Conservation (phyloP, 805 yeast species). For the Pichia californica region DNA sequence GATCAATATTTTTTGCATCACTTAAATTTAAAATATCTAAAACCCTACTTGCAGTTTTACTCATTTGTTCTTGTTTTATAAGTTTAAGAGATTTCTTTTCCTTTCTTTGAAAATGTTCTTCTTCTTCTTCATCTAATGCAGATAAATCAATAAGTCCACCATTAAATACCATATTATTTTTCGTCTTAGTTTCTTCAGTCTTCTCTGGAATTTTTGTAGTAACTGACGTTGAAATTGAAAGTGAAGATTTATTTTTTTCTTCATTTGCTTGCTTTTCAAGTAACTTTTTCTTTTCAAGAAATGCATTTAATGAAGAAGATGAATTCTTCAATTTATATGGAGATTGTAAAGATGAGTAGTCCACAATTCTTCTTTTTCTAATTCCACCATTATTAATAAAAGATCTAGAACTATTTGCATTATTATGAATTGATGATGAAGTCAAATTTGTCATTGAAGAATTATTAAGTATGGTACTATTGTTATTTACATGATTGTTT, state of each 20-base stretch:
- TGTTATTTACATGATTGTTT: neutral
- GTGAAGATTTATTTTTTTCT: slow-evolving; percentile 1
- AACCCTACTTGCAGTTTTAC: slow-evolving; percentile 16
- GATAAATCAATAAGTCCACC: slow-evolving; percentile 17
- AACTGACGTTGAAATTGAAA: too few species aligned
- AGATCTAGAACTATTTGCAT: slow-evolving; percentile 1
- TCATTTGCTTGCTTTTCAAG: slow-evolving; percentile 2
- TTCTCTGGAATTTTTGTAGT: neutral
- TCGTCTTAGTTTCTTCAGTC: neutral
- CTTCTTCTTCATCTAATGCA: slow-evolving; percentile 11
- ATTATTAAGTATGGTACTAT: neutral
- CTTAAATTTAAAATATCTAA: slow-evolving; percentile 11
- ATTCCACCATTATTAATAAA: slow-evolving; percentile 5
- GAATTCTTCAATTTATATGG: slow-evolving; percentile 23
- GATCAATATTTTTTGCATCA: neutral
- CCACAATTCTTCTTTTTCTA: slow-evolving; percentile 23
- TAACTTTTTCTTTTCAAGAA: slow-evolving; percentile 15
- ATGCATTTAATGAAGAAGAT: slow-evolving; percentile 25
- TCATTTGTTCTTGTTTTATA: slow-evolving; percentile 1
- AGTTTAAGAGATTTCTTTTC: neutral
- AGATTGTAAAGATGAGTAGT: slow-evolving; percentile 24
- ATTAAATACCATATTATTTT: slow-evolving; percentile 1
- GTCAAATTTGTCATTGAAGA: neutral
- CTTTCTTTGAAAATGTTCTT: neutral
- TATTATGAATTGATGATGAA: slow-evolving; percentile 4